phyloP scores from a whole-genome alignment of 805 yeast species.

The Metschnikowia noctiluminum region DNA sequence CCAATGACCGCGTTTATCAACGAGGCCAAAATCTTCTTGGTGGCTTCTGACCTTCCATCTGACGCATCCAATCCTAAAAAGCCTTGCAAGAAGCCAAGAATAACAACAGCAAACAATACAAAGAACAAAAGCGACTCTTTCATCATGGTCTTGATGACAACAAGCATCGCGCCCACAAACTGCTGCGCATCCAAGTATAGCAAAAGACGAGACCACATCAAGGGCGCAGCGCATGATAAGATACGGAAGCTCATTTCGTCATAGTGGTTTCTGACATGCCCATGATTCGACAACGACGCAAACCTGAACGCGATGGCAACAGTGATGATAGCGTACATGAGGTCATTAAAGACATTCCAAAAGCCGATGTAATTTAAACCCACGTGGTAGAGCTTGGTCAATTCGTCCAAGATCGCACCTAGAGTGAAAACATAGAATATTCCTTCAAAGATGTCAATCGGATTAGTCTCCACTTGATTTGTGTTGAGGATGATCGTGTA shows the following conservation, averaged over 20 bases:
- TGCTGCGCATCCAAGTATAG: constrained; percentile 73
- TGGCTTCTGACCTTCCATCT: constrained; percentile 79
- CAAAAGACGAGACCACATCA: constrained; percentile 79
- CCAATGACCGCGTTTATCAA: constrained; percentile 73
- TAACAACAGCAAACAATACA: constrained; percentile 64
- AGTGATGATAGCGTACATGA: constrained; percentile 55
- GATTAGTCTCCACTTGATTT: constrained; percentile 38
- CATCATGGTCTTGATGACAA: constrained; percentile 82
- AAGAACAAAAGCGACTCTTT: constrained; percentile 82
- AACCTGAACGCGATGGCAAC: constrained; percentile 56
- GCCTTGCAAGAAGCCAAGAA: constrained; percentile 81
- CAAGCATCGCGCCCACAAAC: constrained; percentile 87
- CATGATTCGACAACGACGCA: constrained; percentile 26
- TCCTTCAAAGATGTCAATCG: constrained; percentile 46
- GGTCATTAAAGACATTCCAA: constrained; percentile 75
- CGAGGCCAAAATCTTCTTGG: constrained; percentile 57
- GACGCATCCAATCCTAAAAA: constrained; percentile 84
- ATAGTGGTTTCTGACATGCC: constrained; percentile 28
- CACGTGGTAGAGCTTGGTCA: constrained; percentile 68
- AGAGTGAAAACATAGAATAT: constrained; percentile 62
- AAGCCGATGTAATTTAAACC: constrained; percentile 71
- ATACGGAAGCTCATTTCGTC: constrained; percentile 65
- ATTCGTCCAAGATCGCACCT: constrained; percentile 66
- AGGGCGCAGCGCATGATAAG: constrained; percentile 77
- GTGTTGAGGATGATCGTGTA: constrained; percentile 65